These are phyloP conservation scores for Chaetomium cochliodes DNA, from an alignment of 495 filamentous ascomycete species.

Conservation along the genomic window DNA sequence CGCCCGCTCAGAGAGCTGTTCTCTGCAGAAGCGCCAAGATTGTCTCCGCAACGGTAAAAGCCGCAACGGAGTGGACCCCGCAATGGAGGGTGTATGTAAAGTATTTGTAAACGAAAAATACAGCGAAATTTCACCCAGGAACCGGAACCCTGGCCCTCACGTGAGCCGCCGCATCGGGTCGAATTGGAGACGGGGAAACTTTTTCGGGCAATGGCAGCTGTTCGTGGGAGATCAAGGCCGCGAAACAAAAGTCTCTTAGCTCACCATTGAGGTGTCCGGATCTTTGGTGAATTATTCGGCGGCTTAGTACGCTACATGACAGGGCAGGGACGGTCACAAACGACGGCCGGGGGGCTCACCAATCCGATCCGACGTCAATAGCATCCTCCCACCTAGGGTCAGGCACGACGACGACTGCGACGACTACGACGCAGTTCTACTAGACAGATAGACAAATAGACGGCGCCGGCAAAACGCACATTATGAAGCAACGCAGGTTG, in stretches of 20 bases:
- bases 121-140: neutral
- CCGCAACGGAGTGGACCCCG: neutral
- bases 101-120: neutral
- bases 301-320: neutral
- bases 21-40: neutral
- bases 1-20: slow-evolving; percentile 13
- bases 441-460: neutral
- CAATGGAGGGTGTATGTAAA: neutral
- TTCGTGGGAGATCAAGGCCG: slow-evolving; percentile 11
- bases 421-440: neutral
- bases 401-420: neutral
- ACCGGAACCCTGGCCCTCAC: slow-evolving; percentile 22
- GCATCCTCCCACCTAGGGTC: neutral
- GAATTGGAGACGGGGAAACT: slow-evolving; percentile 24
- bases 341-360: slow-evolving; percentile 9
- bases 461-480: slow-evolving; percentile 26
- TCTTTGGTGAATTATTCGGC: neutral
- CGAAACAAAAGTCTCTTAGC: neutral
- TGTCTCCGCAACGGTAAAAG: slow-evolving; percentile 8
- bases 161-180: slow-evolving; percentile 26
- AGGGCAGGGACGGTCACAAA: slow-evolving; percentile 8
- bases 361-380: slow-evolving; percentile 26
- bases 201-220: slow-evolving; percentile 25
- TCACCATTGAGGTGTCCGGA: neutral
- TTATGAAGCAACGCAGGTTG: slow-evolving; percentile 55